Evolutionary conservation across 129 eudicot species (phyloP).

Genomic region (Chrysanthemum lavandulifolium): DNA sequence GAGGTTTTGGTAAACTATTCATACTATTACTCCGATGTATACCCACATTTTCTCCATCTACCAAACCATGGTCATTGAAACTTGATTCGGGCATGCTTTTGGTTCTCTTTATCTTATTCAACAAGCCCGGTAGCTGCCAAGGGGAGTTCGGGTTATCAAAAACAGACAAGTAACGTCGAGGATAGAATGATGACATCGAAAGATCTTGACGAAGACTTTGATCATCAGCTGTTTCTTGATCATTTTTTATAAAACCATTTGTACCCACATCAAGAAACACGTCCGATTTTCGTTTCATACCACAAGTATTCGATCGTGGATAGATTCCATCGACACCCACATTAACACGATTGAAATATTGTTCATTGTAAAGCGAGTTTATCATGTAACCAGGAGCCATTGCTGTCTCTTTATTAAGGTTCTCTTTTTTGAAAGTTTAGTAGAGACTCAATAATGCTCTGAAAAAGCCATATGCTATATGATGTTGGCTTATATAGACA

Average conservation of each 20-base stretch:
- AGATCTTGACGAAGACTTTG: conserved; percentile 24
- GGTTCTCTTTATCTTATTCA: conserved; percentile 36
- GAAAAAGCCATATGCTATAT: conserved; percentile 41
- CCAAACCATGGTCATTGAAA: conserved; percentile 16
- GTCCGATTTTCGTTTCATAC: conserved; percentile 31
- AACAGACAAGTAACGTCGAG: conserved; percentile 24
- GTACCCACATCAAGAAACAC: conserved; percentile 13
- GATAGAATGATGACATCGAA: conserved; percentile 19
- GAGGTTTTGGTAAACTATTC: conserved; percentile 53
- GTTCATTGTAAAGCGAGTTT: conserved; percentile 28
- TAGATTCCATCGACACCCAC: conserved; percentile 29
- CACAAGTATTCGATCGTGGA: conserved; percentile 21
- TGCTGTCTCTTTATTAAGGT: neutral
- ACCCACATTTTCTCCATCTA: conserved; percentile 10
- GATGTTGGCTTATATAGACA: conserved; percentile 30
- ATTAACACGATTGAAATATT: conserved; percentile 7
- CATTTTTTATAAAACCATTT: neutral
- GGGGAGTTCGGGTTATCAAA: conserved; percentile 21
- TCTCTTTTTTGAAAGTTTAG: conserved; percentile 7
- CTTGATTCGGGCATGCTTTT: conserved; percentile 37
- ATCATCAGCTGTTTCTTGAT: conserved; percentile 13
- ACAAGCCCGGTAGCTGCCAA: too few species aligned
- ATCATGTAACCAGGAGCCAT: conserved; percentile 47
- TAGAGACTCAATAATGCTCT: conserved; percentile 38
- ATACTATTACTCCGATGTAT: conserved; percentile 40